Conservation (phyloP, 2,329 filamentous ascomycete species). For the Coniochaeta sp. region DNA sequence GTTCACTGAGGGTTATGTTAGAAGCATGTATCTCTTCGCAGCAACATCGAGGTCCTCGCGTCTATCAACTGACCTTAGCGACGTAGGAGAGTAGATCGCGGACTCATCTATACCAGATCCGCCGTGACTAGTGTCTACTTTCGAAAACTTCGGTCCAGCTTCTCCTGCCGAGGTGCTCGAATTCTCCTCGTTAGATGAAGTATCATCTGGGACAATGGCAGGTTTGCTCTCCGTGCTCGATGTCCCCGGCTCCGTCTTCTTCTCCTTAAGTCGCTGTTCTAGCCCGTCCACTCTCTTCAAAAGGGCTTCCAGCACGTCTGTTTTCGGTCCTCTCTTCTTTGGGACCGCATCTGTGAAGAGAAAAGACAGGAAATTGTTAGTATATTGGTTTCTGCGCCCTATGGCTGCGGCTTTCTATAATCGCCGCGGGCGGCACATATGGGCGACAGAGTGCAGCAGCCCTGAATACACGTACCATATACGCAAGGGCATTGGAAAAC, state of each 20-base stretch:
- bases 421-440: neutral
- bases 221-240: constrained; percentile 17
- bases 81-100: constrained; percentile 33
- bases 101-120: constrained; percentile 25
- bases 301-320: constrained; percentile 77
- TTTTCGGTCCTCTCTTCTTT: constrained; percentile 86
- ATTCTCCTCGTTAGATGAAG: constrained; percentile 9
- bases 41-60: neutral
- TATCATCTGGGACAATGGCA: constrained; percentile 11
- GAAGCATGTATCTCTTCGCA: neutral
- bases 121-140: constrained; percentile 26
- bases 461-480: constrained; percentile 57
- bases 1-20: constrained; percentile 28
- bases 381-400: neutral
- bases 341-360: constrained; percentile 66
- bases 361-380: neutral
- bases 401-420: neutral
- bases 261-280: constrained; percentile 70
- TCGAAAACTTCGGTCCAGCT: constrained; percentile 30
- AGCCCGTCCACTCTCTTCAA: constrained; percentile 79
- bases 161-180: constrained; percentile 22
- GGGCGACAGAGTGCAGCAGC: neutral
- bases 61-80: constrained; percentile 22
- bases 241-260: constrained; percentile 35
- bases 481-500: constrained; percentile 84